Percentiles rank a stretch among this genome's conserved stretches.
Conservation (phyloP, 2,329 filamentous ascomycete genomes). For the Fusarium begoniae region DNA sequence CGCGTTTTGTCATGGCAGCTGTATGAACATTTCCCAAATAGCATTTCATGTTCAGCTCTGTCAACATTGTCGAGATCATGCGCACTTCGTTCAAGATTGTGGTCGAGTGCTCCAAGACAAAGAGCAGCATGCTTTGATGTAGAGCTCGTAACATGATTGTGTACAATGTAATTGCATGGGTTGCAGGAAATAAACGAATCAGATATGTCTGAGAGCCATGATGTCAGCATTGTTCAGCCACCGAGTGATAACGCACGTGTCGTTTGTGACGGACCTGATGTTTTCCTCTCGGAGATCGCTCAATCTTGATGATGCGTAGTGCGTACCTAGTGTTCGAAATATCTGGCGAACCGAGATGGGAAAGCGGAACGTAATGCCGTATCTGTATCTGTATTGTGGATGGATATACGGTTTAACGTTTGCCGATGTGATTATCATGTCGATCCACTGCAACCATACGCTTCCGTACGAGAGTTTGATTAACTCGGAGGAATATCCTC, state of each 20-base stretch:
- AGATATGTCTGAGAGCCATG: constrained; percentile 7
- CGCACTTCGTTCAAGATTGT: not conserved
- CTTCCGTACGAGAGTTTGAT: constrained; percentile 28
- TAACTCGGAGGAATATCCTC: constrained; percentile 26
- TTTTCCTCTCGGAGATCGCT: constrained; percentile 13
- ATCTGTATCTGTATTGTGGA: constrained; percentile 25
- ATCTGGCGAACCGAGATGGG: constrained; percentile 13
- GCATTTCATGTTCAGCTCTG: not conserved
- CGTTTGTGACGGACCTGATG: not conserved
- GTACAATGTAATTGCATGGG: not conserved
- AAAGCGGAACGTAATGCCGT: constrained; percentile 38
- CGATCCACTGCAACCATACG: constrained; percentile 22
- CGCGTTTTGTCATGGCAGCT: constrained; percentile 6
- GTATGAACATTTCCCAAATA: not conserved
- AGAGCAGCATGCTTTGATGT: not conserved
- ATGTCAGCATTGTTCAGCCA: constrained; percentile 37
- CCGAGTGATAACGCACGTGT: constrained; percentile 17
- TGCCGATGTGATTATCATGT: constrained; percentile 12
- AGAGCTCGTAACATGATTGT: not conserved
- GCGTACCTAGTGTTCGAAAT: constrained; percentile 5
- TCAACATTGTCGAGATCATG: not conserved
- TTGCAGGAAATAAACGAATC: not conserved
- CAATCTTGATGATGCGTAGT: constrained; percentile 5
- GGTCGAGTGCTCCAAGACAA: not conserved
- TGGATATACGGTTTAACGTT: constrained; percentile 13